A percentile compares a stretch with the other conserved stretches of the same genome.
phyloP scores from a whole-genome alignment of 1,139 yeast genomes.

The Yamadazyma kanchanaburiensis region DNA sequence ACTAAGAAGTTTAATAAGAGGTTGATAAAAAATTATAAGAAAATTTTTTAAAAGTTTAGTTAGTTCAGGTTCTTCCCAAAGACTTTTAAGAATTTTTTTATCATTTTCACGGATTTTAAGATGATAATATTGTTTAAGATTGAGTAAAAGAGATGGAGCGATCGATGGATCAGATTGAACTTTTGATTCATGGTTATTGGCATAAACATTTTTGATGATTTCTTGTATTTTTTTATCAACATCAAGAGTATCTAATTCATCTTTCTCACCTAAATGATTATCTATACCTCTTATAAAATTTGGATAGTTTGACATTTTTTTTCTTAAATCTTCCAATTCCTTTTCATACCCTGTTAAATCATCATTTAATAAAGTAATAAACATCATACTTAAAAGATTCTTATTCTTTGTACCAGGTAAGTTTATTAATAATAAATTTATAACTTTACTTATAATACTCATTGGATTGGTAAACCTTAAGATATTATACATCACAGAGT shows the following conservation, averaged over 20 bases:
- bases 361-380: constrained; percentile 72
- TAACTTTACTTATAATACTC: constrained; percentile 69
- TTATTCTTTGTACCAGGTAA: constrained; percentile 61
- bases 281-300: constrained; percentile 25
- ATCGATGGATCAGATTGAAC: background rate
- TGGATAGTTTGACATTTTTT: constrained; percentile 13
- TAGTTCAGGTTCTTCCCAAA: constrained; percentile 85
- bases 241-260: constrained; percentile 6
- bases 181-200: constrained; percentile 1
- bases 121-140: constrained; percentile 60
- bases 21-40: constrained; percentile 77
- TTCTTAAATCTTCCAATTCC: constrained; percentile 48
- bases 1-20: constrained; percentile 72
- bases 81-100: constrained; percentile 65
- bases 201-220: constrained; percentile 1
- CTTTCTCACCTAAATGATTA: constrained; percentile 8
- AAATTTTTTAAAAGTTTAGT: constrained; percentile 68
- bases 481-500: constrained; percentile 68
- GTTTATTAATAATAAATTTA: constrained; percentile 77
- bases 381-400: constrained; percentile 65
- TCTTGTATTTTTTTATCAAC: constrained; percentile 9
- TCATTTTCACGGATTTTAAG: constrained; percentile 68
- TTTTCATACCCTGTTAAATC: constrained; percentile 67
- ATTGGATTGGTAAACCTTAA: constrained; percentile 82
- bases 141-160: constrained; percentile 30